Evolutionary conservation across 176 grass and related monocot genomes (phyloP), one percentile per base, ranked within the genome.

Genomic region (Miscanthus lutarioriparius): DNA sequence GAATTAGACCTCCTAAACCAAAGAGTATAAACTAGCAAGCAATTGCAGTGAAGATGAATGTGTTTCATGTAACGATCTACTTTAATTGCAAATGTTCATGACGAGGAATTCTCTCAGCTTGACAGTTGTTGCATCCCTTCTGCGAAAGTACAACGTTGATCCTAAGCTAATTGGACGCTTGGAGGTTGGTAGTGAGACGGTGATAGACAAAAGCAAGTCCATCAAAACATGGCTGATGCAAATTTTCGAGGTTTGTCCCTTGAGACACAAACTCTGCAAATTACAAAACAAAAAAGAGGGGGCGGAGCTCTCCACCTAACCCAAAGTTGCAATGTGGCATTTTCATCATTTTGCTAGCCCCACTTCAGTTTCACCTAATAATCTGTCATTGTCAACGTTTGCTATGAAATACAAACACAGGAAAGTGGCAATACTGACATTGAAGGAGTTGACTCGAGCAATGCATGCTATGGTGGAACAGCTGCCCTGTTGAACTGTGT

Each of bases 201-300:
- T 53, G 5, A 53, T 53, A 53, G 48, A 53, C 88, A 94, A 94
- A 86, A 97, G 94, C 86, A 94, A 97, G 76, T 94, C 92, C 25
- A 94, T 97, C 90, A 97, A 97, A 80, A 69, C 67, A 94, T 97
- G 94, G 94, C 70, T 91, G 65, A 97, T 97, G 95, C 94, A 92
- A 72, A 89, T 92, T 76, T 97, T 97, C 22, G 88, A 97, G 94
- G 91, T 94, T 78, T 67, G 76, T 78, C 70, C 76, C 59, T 16
- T 41, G n/a, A 43, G 45, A 17, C 19, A 43, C n/a, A n/a, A 7
- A 23, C 22, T 59, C 20, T 61, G 58, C n/a, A 54, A 54, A 75
- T 67, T 20, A 8, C 30, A 44, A 48, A 62, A 56, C 64, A 39
- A 14, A 65, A 27, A 17, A 17, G 15, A 5, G 12, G 53, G 9